Evolutionary conservation across 129 eudicot species (phyloP).

Genomic region (Ambrosia artemisiifolia): DNA sequence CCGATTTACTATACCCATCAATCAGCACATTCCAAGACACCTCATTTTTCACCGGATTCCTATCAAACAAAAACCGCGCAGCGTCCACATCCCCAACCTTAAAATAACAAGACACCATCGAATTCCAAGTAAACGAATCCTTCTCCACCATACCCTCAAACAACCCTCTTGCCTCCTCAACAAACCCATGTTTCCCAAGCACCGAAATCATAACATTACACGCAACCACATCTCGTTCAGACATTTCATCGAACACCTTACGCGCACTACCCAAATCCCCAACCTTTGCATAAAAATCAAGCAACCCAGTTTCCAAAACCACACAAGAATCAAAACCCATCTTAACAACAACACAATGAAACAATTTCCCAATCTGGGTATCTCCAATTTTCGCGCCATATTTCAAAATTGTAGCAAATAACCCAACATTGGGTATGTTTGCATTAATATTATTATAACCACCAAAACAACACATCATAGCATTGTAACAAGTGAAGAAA

Average conservation of each 20-base stretch:
- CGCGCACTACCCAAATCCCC: constrained; percentile 38
- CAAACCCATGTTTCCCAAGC: constrained; percentile 39
- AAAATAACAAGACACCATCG: constrained; percentile 44
- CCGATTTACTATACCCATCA: constrained; percentile 44
- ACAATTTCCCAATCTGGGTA: constrained; percentile 29
- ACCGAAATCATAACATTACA: constrained; percentile 50
- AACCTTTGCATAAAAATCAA: constrained; percentile 46
- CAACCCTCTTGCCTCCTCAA: constrained; percentile 38
- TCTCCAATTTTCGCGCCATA: constrained; percentile 25
- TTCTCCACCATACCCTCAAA: constrained; percentile 40
- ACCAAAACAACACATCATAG: constrained; percentile 25
- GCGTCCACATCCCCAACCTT: constrained; percentile 36
- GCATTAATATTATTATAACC: background rate
- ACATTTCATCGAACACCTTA: constrained; percentile 45
- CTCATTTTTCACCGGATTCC: constrained; percentile 41
- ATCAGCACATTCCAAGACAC: constrained; percentile 42
- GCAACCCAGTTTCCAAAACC: constrained; percentile 55
- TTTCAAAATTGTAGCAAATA: constrained; percentile 30
- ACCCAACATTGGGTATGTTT: constrained; percentile 2
- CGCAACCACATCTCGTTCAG: constrained; percentile 42
- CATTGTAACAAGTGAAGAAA: constrained; percentile 28
- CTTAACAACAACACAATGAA: constrained; percentile 36
- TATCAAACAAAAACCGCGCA: constrained; percentile 43
- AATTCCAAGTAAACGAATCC: constrained; percentile 48
- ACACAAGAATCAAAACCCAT: constrained; percentile 37